Percentiles rank a stretch among this genome's conserved stretches.
Evolutionary conservation across 805 yeast species (phyloP).

Genomic region (Maudiozyma turicensis): DNA sequence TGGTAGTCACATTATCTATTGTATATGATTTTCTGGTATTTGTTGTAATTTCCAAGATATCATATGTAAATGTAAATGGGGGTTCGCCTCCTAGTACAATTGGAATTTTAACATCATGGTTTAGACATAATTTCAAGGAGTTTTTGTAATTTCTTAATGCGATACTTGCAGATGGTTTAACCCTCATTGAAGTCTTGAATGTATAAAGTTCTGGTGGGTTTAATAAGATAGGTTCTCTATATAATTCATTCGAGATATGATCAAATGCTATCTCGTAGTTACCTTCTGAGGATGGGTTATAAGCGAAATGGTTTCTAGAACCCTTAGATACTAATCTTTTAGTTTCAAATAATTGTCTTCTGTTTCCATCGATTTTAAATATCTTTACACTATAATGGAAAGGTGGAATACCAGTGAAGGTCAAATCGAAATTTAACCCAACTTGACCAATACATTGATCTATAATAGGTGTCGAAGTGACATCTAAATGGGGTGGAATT

Average conservation of each 20-base stretch:
- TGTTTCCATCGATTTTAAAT: conserved; percentile 37
- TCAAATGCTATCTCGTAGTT: conserved; percentile 65
- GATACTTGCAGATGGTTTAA: conserved; percentile 48
- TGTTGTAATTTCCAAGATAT: conserved; percentile 47
- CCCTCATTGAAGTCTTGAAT: conserved; percentile 62
- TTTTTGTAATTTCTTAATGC: conserved; percentile 9
- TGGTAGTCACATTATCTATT: conserved; percentile 32
- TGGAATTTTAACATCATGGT: conserved; percentile 39
- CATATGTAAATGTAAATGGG: conserved; percentile 67
- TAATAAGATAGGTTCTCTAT: conserved; percentile 34
- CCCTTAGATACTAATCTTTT: conserved; percentile 32
- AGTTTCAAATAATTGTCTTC: conserved; percentile 28
- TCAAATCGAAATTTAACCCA: conserved; percentile 67
- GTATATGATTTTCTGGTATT: conserved; percentile 37
- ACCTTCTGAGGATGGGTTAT: conserved; percentile 76
- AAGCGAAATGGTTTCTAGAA: conserved; percentile 48
- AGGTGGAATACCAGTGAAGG: conserved; percentile 72
- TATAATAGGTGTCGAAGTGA: conserved; percentile 42
- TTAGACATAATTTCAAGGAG: conserved; percentile 36
- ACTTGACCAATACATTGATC: conserved; percentile 91
- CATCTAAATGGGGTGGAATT: conserved; percentile 40
- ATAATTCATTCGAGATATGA: conserved; percentile 53
- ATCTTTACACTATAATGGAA: conserved; percentile 57
- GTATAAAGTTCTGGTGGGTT: conserved; percentile 36
- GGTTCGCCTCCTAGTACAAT: conserved; percentile 65